Base-by-base conservation (phyloP, 345 rosid species). In the Hypericum androsaemum region DNA sequence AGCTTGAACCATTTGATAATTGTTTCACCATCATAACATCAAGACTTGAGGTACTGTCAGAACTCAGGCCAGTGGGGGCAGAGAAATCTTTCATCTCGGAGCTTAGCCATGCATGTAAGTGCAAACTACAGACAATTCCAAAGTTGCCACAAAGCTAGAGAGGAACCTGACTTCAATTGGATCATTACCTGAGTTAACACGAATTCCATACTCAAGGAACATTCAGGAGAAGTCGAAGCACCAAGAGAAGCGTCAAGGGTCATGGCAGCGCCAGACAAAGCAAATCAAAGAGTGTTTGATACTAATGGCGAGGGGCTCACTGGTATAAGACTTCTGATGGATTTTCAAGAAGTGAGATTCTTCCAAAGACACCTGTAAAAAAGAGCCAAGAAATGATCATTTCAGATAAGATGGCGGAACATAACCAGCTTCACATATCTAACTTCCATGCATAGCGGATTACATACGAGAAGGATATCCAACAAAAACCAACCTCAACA, bases 71-170 rank as follows among this genome's bases (percentile, higher is more conserved):
- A 71, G 71, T 73, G 13, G 82, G n/a, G 87, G 70, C 66, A 71
- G 47, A 74, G 58, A 69, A 80, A 86, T 58, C 85, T 84, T 67
- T 90, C 95, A 73, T 90, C 98, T 8, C 95, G 85, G 37, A 87
- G 74, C 57, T 90, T 84, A 52, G 96, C 98, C 84, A 90, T 87
- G 74, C 89, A 90, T 60, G 96, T 90, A 62, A 90, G 89, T n/a
- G 92, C 85, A 70, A 90, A 96, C 98, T 86, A 64, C 38, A 60
- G 63, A 60, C 57, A 65, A 58, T 50, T 53, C 28, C 40, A 39
- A 57, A 47, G 51, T 12, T 64, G 50, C 17, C 40, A 38, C 40
- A 12, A 7, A 10, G n/a, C 37, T 39, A 2, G 6, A 16, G 52
- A 53, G 28, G 3, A 37, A 40, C 22, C 10, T 12, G 38, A 49